Evolutionary conservation across 306 rosid genomes (phyloP).

Genomic region (Vachellia collinsii): DNA sequence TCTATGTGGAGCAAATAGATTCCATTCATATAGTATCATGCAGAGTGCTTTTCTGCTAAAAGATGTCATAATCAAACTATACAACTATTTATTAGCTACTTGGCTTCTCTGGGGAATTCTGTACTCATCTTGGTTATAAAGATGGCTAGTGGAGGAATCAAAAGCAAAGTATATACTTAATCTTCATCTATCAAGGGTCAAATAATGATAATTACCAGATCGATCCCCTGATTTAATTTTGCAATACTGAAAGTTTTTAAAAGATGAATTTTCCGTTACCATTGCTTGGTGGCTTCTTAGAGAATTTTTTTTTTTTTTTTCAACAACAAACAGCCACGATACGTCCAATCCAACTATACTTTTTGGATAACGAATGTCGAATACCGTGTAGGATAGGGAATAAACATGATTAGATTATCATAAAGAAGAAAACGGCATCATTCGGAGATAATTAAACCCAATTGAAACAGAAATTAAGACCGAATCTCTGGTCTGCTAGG

Average conservation of each 20-base stretch:
- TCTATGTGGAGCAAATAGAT: neutral
- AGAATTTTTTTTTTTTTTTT: neutral
- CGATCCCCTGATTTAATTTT: neutral
- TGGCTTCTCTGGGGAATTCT: neutral
- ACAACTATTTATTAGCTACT: neutral
- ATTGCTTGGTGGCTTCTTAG: neutral
- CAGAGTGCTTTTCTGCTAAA: neutral
- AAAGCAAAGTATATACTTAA: neutral
- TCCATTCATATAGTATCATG: neutral
- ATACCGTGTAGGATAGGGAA: neutral
- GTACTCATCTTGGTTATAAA: neutral
- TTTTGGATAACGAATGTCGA: neutral
- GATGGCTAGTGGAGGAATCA: conserved; percentile 17
- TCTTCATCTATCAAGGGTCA: neutral
- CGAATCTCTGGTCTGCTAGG: neutral
- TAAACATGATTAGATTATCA: neutral
- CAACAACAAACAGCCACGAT: neutral
- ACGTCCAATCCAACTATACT: neutral
- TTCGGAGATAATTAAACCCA: neutral
- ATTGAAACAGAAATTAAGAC: neutral
- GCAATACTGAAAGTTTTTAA: neutral
- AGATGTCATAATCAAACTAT: neutral
- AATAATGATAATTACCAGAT: neutral
- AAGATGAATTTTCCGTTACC: neutral
- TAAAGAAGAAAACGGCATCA: neutral